Base-by-base conservation (phyloP, 257 asterid species). In the Solanum lycopersicoides region DNA sequence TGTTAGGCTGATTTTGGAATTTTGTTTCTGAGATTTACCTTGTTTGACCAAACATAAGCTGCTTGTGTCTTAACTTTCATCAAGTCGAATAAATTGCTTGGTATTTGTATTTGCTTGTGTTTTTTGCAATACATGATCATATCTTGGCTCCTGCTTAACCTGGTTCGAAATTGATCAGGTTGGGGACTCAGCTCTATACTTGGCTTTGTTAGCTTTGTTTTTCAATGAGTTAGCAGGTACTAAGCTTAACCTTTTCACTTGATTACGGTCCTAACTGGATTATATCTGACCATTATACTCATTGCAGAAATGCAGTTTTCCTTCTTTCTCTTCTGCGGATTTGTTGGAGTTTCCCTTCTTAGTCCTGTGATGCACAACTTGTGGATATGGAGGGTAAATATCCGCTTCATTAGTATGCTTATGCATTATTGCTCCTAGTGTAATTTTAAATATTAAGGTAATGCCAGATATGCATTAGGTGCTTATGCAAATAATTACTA, bases 301-400 rank as follows among this genome's bases (percentile, higher is more conserved):
- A 68, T 28, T 89, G 92, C 94, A 97, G 99, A 95, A 92, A 97
- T 97, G 98, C 93, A 92, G 88, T 95, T 92, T 80, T 94, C 99
- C 6, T 97, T 97, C 93, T 95, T 96, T 92, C 95, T 97, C 89
- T 94, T 96, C 84, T 95, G 98, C 79, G 99, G 98, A 90, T 97
- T 93, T 87, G 96, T 95, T 68, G 98, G 99, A 75, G 93, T 97
- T 77, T 95, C 99, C 76, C 94, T 97, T 86, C 92, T 97, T 56
- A 95, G 99, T 93, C 98, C 99, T 77, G 95, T 97, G 88, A 97
- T 97, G 99, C 99, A 95, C 95, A 97, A 97, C 91, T 94, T 97
- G 65, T 97, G 99, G 99, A 95, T 97, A 91, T 97, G 99, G 99
- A 94, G 98, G 96, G 99, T 97, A 97, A 14, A 98, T 89, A 76